Conservation (phyloP, 768 basidiomycete genomes). For the Cyathus striatus region DNA sequence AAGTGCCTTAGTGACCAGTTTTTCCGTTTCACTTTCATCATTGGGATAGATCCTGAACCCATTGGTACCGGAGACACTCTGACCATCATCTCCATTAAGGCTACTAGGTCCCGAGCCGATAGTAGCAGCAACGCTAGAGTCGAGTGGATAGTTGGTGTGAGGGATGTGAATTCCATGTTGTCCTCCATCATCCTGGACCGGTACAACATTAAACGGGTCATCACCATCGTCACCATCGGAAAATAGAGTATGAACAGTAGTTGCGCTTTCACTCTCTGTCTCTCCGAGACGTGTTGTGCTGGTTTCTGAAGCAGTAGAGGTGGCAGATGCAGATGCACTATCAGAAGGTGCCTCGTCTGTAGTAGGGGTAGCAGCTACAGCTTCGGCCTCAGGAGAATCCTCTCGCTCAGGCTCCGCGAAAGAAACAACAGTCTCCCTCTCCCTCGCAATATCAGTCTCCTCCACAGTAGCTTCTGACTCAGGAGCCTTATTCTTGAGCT, state of each 20-base stretch:
- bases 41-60: slow-evolving; percentile 88
- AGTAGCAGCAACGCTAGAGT: slow-evolving; percentile 93
- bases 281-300: slow-evolving; percentile 52
- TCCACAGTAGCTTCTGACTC: slow-evolving; percentile 25
- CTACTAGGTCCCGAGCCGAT: slow-evolving; percentile 89
- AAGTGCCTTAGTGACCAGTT: slow-evolving; percentile 85
- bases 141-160: slow-evolving; percentile 72
- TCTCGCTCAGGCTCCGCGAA: slow-evolving; percentile 73
- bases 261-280: slow-evolving; percentile 76
- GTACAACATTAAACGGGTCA: slow-evolving; percentile 81
- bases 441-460: slow-evolving; percentile 34
- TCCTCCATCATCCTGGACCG: slow-evolving; percentile 38
- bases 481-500: slow-evolving; percentile 47
- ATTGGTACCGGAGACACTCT: no score
- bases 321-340: slow-evolving; percentile 47
- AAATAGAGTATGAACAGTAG: slow-evolving; percentile 84
- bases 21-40: slow-evolving; percentile 84
- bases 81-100: slow-evolving; percentile 65
- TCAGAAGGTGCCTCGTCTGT: slow-evolving; percentile 30
- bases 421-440: slow-evolving; percentile 75
- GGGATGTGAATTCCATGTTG: slow-evolving; percentile 54
- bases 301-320: slow-evolving; percentile 61
- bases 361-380: slow-evolving; percentile 30
- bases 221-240: slow-evolving; percentile 66
- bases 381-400: slow-evolving; percentile 32